Evolutionary conservation across 805 yeast species (phyloP).

Genomic region (Isabelozyma heimii): DNA sequence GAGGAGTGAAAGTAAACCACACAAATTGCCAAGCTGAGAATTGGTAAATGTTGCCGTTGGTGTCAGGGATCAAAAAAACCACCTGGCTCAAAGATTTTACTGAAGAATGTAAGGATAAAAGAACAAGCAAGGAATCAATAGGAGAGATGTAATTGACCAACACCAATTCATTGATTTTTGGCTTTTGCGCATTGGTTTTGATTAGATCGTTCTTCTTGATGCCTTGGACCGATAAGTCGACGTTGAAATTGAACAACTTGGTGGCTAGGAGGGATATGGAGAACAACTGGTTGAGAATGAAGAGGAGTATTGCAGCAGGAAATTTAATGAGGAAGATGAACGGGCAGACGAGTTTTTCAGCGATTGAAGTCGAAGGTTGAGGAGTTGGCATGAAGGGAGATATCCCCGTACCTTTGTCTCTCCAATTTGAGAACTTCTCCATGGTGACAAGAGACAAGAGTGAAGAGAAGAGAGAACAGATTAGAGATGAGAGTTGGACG

Average conservation of each 20-base stretch:
- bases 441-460: constrained; percentile 29
- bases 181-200: constrained; percentile 29
- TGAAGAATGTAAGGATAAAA: constrained; percentile 20
- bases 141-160: constrained; percentile 62
- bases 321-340: constrained; percentile 20
- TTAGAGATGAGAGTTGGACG: background rate
- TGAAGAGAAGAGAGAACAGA: background rate
- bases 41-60: constrained; percentile 25
- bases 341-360: constrained; percentile 1
- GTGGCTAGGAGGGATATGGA: constrained; percentile 11
- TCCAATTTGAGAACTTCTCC: constrained; percentile 83
- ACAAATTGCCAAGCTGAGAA: constrained; percentile 27
- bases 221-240: constrained; percentile 47
- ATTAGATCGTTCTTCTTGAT: constrained; percentile 42
- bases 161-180: constrained; percentile 46
- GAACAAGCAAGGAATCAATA: constrained; percentile 44
- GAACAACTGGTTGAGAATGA: constrained; percentile 8
- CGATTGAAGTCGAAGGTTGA: constrained; percentile 13
- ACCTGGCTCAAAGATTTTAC: constrained; percentile 15
- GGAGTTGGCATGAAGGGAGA: constrained; percentile 75
- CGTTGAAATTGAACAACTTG: constrained; percentile 13
- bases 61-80: constrained; percentile 40
- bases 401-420: constrained; percentile 92
- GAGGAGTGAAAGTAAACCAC: constrained; percentile 16
- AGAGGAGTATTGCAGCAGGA: constrained; percentile 25